A percentile compares a stretch with the other conserved stretches of the same genome.
phyloP scores from a whole-genome alignment of 345 rosid genomes.

The Turnera subulata region DNA sequence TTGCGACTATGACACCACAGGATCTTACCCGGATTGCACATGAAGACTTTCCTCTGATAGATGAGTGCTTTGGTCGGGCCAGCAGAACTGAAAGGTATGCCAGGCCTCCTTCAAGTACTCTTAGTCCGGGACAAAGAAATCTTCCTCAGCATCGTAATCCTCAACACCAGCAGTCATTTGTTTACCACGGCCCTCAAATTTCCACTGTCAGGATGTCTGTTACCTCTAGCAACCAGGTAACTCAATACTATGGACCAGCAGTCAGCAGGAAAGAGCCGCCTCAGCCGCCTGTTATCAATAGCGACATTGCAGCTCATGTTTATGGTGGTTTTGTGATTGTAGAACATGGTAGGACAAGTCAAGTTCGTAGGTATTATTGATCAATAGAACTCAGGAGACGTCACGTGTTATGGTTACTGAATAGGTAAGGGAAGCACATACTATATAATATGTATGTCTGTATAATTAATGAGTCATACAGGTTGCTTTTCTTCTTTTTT shows the following conservation, averaged over 20 bases:
- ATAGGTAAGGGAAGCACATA: too few relatives aligned
- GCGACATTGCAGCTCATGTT: too few relatives aligned
- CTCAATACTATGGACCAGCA: neutral
- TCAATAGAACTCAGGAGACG: neutral
- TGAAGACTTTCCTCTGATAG: conserved; percentile 2
- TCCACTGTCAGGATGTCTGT: neutral
- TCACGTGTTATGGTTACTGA: neutral
- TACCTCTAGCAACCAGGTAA: neutral
- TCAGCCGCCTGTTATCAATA: neutral
- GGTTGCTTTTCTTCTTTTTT: too few relatives aligned
- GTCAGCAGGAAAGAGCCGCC: neutral
- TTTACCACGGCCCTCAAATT: conserved; percentile 7
- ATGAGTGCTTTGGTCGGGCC: neutral
- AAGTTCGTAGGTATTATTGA: neutral
- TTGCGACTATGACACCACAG: too few relatives aligned
- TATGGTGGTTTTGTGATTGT: conserved; percentile 1
- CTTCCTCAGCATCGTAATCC: neutral
- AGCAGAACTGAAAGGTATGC: neutral
- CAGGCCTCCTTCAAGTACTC: neutral
- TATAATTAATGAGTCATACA: too few relatives aligned
- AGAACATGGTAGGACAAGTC: neutral
- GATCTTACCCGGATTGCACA: neutral
- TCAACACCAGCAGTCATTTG: neutral
- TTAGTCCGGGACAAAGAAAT: neutral
- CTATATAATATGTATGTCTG: too few relatives aligned